Percentiles rank a stretch among this genome's conserved stretches.
These are phyloP conservation scores for Fabrea salina DNA, from an alignment of 169 alveolate species.

Conservation along the genomic window DNA sequence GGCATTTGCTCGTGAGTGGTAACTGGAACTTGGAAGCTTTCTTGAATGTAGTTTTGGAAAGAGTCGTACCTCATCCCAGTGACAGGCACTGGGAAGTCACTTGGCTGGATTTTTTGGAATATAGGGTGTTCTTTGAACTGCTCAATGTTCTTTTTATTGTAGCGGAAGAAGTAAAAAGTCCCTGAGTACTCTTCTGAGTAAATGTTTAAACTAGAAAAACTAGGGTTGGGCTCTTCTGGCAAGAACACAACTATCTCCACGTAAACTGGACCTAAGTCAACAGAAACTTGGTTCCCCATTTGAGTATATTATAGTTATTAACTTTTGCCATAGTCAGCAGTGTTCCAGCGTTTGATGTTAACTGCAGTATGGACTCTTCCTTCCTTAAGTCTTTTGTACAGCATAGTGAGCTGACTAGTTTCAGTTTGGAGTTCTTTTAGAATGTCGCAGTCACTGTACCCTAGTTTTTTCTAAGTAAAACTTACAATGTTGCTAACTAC, in stretches of 20 bases:
- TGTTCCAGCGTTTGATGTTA: too few relatives aligned
- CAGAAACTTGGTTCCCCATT: conserved; percentile 13
- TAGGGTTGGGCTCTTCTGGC: neutral
- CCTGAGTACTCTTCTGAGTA: neutral
- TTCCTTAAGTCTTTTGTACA: neutral
- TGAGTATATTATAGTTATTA: neutral
- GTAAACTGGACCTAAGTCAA: conserved; percentile 18
- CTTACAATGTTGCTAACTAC: neutral
- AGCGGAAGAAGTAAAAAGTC: neutral
- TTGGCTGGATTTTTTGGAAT: neutral
- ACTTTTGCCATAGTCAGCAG: too few relatives aligned
- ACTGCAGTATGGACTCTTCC: conserved; percentile 7
- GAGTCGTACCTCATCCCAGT: neutral
- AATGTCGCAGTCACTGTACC: neutral
- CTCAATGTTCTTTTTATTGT: neutral
- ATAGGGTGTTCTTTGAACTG: neutral
- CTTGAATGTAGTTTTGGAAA: neutral
- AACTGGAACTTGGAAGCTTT: neutral
- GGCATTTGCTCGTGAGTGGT: neutral
- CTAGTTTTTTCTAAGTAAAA: neutral
- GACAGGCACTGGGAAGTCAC: neutral
- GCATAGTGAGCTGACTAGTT: neutral
- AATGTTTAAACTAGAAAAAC: neutral
- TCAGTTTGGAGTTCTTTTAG: conserved; percentile 6
- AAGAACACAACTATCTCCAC: neutral